Conservation (phyloP, 139 green algal species). For the Desmodesmus armatus region DNA sequence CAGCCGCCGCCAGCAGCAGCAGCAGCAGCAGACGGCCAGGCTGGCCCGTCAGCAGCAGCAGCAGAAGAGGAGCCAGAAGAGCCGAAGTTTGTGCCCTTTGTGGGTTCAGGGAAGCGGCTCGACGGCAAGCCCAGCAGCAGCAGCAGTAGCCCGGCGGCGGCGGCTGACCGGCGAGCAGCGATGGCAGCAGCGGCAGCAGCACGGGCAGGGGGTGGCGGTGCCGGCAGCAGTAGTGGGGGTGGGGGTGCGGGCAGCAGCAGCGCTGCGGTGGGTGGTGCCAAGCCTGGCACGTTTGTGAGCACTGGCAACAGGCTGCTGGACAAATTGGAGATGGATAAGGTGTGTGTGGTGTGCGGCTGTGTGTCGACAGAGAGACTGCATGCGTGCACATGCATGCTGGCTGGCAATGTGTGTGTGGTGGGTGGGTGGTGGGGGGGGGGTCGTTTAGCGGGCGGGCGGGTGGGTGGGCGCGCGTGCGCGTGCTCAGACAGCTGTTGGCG, state of each 20-base stretch:
- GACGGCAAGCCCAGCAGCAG: conserved; percentile 80
- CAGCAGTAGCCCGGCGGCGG: not conserved
- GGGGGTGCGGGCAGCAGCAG: not conserved
- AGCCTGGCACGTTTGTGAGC: conserved; percentile 76
- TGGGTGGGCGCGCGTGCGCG: not conserved
- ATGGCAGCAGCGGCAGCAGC: conserved; percentile 4
- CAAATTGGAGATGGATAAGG: conserved; percentile 61
- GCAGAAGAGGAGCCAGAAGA: conserved; percentile 55
- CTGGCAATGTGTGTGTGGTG: too few species aligned
- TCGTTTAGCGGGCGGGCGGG: too few species aligned
- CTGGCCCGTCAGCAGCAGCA: conserved; percentile 7
- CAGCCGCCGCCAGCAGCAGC: conserved; percentile 35
- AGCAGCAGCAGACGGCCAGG: conserved; percentile 1
- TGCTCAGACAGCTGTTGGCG: not conserved
- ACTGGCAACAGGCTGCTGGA: conserved; percentile 77
- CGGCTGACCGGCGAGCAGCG: not conserved
- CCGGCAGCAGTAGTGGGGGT: not conserved
- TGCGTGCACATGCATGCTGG: too few species aligned
- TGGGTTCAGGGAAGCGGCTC: conserved; percentile 76
- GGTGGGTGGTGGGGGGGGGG: too few species aligned
- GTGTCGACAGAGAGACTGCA: too few species aligned
- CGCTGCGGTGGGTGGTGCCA: conserved; percentile 38
- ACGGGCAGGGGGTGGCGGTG: conserved; percentile 21
- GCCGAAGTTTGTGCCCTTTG: conserved; percentile 85
- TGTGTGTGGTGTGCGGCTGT: not conserved